Evolutionary conservation across 1,284 basidiomycete genomes (phyloP), one percentile per base, ranked within the genome.

Genomic region (Cryptococcus neoformans): DNA sequence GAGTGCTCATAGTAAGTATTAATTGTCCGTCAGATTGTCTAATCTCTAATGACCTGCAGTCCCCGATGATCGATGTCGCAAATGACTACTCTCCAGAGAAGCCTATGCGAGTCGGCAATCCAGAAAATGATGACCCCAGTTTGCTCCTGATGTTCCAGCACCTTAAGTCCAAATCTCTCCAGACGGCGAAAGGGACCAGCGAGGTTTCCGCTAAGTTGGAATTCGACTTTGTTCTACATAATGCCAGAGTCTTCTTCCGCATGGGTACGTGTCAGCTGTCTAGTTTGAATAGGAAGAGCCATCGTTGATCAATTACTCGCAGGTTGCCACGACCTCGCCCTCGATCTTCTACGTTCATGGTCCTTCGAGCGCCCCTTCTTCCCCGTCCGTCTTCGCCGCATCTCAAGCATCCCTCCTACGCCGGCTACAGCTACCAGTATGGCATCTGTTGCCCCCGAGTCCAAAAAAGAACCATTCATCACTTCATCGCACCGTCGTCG

Each of bases 211-310:
- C 88, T 37, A 84, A 84, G 54, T 84, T 86, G 16, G 92, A 96
- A 70, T 96, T 92, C 76, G 92, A 90, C 71, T 97, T 96, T 74
- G 90, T 96, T 5, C 81, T 93, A 42, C 92, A 96, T 77, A 92
- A 91, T 64, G 89, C 91, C 0, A 84, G 90, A 21, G 90, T 94
- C 2, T 92, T 97, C 69, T 90, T 87, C 68, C 82, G 90, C 54
- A 93, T 96, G 92, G 93, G 92, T 91, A 62, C 55, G 86, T 73
- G 4, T 38, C 53, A 12, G 10, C 44, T 21, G 28, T n/a, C 38
- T 9, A 44, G n/a, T 28, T 28, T 16, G 39, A 12, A 14, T 37
- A 21, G 14, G 42, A 3, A 38, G 14, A 44, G 4, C 28, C 28
- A 40, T 45, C 41, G 3, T 14, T 11, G 6, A 34, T 35, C 4